phyloP scores from a whole-genome alignment of 163 green algal genomes.

The Volvox carteri region DNA sequence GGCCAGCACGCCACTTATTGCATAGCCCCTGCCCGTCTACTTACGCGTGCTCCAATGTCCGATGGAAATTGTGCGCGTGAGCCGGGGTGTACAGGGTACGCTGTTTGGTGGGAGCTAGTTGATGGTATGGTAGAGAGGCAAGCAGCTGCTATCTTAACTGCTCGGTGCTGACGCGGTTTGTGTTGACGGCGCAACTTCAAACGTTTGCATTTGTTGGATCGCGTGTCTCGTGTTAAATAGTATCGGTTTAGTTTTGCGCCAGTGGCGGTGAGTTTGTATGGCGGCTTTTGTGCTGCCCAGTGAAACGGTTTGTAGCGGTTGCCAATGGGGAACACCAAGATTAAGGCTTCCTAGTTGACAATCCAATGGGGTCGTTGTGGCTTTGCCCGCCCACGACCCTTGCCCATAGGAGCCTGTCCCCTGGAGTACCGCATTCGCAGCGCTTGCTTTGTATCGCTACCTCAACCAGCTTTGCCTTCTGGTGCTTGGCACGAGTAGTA shows the following conservation, averaged over 20 bases:
- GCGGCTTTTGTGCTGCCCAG: neutral
- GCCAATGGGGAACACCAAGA: neutral
- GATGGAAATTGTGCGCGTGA: slow-evolving; percentile 6
- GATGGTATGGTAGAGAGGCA: neutral
- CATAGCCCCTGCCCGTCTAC: neutral
- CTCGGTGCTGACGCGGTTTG: neutral
- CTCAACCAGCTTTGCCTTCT: neutral
- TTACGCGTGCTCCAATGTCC: neutral
- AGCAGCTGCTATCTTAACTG: neutral
- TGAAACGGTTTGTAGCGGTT: slow-evolving; percentile 1
- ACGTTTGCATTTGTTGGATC: slow-evolving; percentile 23
- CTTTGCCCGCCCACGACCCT: slow-evolving; percentile 52
- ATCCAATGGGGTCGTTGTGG: slow-evolving; percentile 18
- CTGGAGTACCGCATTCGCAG: neutral
- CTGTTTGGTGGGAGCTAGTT: neutral
- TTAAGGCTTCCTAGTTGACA: neutral
- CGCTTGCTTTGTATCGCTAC: slow-evolving; percentile 16
- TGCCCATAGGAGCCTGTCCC: too few species aligned
- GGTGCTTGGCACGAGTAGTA: neutral
- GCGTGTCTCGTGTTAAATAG: slow-evolving; percentile 25
- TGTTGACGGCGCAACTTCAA: slow-evolving; percentile 24
- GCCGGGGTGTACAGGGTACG: slow-evolving; percentile 30
- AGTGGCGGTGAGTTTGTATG: neutral
- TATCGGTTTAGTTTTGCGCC: slow-evolving; percentile 25
- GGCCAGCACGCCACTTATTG: slow-evolving; percentile 16